Evolutionary conservation across 139 green algal species (phyloP).

Genomic region (Chlamydomonas urium): DNA sequence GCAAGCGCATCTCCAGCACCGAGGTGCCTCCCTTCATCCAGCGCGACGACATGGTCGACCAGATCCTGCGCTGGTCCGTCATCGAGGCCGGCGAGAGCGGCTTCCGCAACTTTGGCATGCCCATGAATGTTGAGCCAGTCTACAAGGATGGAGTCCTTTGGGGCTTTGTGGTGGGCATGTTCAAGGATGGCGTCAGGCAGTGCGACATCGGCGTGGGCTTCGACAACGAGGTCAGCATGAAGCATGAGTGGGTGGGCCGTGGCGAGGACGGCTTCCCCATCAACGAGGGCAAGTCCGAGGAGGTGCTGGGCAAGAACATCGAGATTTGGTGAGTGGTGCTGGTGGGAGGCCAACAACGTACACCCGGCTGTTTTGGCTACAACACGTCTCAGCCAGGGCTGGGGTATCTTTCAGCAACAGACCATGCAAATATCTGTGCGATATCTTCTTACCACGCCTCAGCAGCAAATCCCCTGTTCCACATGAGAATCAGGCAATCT

Average conservation of each 20-base stretch:
- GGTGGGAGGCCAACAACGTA: neutral
- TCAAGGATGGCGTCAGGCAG: constrained; percentile 58
- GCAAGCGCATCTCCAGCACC: constrained; percentile 63
- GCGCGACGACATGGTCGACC: constrained; percentile 76
- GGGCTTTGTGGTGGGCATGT: constrained; percentile 67
- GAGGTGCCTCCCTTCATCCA: constrained; percentile 83
- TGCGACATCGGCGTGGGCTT: constrained; percentile 65
- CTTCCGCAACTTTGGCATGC: constrained; percentile 66
- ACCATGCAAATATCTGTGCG: too few species aligned
- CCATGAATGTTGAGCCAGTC: constrained; percentile 50
- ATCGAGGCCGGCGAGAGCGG: constrained; percentile 65
- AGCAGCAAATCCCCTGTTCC: neutral
- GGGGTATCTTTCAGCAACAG: too few species aligned
- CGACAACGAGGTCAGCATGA: constrained; percentile 54
- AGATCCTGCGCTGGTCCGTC: constrained; percentile 65
- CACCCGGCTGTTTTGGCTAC: neutral
- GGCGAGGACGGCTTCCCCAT: constrained; percentile 71
- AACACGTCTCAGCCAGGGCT: too few species aligned
- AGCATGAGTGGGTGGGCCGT: constrained; percentile 73
- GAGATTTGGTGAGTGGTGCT: constrained; percentile 58
- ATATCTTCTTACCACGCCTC: too few species aligned
- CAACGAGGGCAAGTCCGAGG: constrained; percentile 61
- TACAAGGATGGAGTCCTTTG: constrained; percentile 41
- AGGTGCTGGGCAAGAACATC: constrained; percentile 71
- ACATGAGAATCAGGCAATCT: neutral